Percentiles rank a stretch among this genome's conserved stretches.
These are phyloP conservation scores for Rhodotorula sp. DNA, from an alignment of 1,284 basidiomycete species.

Conservation along the genomic window DNA sequence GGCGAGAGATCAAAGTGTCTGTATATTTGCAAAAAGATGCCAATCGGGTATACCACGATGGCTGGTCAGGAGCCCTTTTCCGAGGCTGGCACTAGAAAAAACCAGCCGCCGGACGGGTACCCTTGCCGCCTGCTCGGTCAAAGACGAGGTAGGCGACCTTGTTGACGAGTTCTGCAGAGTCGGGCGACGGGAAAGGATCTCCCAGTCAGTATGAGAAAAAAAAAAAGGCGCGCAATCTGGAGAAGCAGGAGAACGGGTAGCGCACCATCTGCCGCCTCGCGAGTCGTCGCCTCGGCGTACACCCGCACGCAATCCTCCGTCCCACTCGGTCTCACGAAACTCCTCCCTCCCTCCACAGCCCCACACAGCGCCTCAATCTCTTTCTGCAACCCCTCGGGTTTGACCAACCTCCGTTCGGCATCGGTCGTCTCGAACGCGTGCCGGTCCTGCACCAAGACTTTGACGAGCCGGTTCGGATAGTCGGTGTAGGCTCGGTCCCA, in stretches of 20 bases:
- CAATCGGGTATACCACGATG: too few species aligned
- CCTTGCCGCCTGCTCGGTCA: conserved; percentile 22
- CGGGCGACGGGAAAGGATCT: not conserved
- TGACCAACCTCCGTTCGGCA: conserved; percentile 84
- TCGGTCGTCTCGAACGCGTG: conserved; percentile 86
- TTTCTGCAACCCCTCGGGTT: conserved; percentile 76
- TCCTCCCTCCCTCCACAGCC: conserved; percentile 78
- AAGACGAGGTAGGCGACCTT: conserved; percentile 34
- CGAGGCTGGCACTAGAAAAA: not conserved
- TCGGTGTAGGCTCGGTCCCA: conserved; percentile 96
- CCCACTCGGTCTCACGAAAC: conserved; percentile 94
- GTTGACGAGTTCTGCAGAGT: conserved; percentile 25
- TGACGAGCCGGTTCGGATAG: conserved; percentile 93
- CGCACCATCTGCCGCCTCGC: conserved; percentile 77
- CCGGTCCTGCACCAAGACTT: conserved; percentile 85
- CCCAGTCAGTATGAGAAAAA: too few species aligned
- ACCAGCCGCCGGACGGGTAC: conserved; percentile 9
- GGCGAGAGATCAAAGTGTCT: too few species aligned
- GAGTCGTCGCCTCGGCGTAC: conserved; percentile 85
- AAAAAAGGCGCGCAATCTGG: too few species aligned
- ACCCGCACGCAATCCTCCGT: conserved; percentile 98
- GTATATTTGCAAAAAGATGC: too few species aligned
- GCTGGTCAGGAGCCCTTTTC: too few species aligned
- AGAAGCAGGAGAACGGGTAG: not conserved
- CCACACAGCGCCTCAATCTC: conserved; percentile 81